These are phyloP conservation scores for Phytophthora agathidicida DNA, from an alignment of 352 stramenopile genomes.

Conservation along the genomic window DNA sequence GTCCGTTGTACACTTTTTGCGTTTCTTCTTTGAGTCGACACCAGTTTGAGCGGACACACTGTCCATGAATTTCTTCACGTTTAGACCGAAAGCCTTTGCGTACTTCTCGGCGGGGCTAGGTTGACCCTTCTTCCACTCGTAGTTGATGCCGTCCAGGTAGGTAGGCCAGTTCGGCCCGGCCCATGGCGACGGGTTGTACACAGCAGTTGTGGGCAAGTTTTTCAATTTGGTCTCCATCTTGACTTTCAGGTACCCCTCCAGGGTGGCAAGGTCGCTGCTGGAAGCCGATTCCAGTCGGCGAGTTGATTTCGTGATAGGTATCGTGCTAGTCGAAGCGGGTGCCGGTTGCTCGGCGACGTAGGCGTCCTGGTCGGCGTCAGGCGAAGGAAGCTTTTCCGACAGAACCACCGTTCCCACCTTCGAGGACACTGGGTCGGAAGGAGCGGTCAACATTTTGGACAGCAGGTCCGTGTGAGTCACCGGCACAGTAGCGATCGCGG, in stretches of 20 bases:
- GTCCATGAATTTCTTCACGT: constrained; percentile 40
- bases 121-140: constrained; percentile 28
- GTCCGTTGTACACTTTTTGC: constrained; percentile 15
- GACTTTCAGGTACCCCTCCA: constrained; percentile 8
- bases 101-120: constrained; percentile 48
- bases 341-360: not conserved
- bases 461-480: constrained; percentile 10
- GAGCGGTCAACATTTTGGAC: constrained; percentile 5
- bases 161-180: constrained; percentile 41
- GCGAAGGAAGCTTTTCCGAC: not conserved
- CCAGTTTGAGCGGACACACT: constrained; percentile 33
- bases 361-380: not conserved
- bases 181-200: constrained; percentile 12
- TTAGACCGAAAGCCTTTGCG: constrained; percentile 40
- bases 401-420: constrained; percentile 12
- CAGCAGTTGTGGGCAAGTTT: constrained; percentile 11
- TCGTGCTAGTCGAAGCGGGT: not conserved
- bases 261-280: constrained; percentile 5
- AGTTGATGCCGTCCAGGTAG: constrained; percentile 66
- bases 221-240: constrained; percentile 19
- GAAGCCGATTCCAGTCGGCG: not conserved
- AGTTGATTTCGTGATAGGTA: not conserved
- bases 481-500: constrained; percentile 1
- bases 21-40: constrained; percentile 19
- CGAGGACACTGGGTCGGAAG: not conserved